A percentile compares a stretch with the other conserved stretches of the same genome.
These are phyloP conservation scores for Byssochlamys sp. DNA, from an alignment of 2,329 filamentous ascomycete species.

Conservation along the genomic window DNA sequence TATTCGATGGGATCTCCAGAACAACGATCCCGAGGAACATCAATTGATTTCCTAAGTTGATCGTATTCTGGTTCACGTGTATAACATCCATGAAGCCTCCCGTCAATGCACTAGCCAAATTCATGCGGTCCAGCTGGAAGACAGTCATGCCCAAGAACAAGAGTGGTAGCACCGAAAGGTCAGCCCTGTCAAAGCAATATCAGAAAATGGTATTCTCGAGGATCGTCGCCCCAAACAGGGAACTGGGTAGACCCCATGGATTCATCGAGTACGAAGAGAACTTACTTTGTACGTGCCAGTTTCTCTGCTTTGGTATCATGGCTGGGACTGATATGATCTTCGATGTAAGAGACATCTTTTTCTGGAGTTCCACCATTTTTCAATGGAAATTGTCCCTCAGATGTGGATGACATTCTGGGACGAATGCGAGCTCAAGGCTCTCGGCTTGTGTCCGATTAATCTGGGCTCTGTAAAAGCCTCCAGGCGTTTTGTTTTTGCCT, in stretches of 20 bases:
- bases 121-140: conserved; percentile 47
- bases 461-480: too few species aligned
- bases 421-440: not conserved
- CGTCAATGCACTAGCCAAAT: conserved; percentile 43
- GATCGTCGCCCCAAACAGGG: not conserved
- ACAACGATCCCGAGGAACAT: conserved; percentile 45
- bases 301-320: not conserved
- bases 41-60: conserved; percentile 46
- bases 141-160: conserved; percentile 43
- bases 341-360: not conserved
- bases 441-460: too few species aligned
- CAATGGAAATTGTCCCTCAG: not conserved
- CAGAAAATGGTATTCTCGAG: not conserved
- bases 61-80: conserved; percentile 35
- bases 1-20: conserved; percentile 45
- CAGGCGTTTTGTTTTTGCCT: too few species aligned
- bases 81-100: conserved; percentile 39
- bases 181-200: conserved; percentile 28
- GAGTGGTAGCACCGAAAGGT: conserved; percentile 40
- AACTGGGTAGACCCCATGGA: not conserved
- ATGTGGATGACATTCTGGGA: not conserved
- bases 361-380: not conserved
- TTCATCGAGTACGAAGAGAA: not conserved
- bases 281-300: not conserved
- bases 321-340: not conserved